phyloP scores from a whole-genome alignment of 208 protist genomes.

The Novymonas esmeraldas region DNA sequence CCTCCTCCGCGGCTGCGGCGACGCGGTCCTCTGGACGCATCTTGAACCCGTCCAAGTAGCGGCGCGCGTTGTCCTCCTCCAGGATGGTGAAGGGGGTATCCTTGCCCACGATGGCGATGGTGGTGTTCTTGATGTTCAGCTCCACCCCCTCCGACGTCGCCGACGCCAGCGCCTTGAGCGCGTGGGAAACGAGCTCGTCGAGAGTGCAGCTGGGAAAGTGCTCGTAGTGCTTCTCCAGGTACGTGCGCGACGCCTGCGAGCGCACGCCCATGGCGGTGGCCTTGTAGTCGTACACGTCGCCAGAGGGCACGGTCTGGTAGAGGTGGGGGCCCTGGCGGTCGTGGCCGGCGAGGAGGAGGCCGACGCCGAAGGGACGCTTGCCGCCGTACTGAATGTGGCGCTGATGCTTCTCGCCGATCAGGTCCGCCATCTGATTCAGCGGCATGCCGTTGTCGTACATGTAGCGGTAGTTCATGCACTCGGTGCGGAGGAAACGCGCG shows the following conservation, averaged over 20 bases:
- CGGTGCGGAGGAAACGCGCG: conserved; percentile 95
- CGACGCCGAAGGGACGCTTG: conserved; percentile 99
- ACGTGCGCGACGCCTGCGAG: conserved; percentile 98
- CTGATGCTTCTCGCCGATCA: conserved; percentile 95
- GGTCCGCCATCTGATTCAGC: conserved; percentile 75
- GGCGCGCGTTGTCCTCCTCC: conserved; percentile 80
- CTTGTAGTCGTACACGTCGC: conserved; percentile 98
- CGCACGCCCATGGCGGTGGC: conserved; percentile 98
- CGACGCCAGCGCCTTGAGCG: conserved; percentile 92
- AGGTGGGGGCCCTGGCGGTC: conserved; percentile 95
- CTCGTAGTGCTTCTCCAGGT: conserved; percentile 98
- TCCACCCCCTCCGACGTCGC: conserved; percentile 90
- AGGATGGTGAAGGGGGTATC: conserved; percentile 87
- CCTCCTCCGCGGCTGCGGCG: conserved; percentile 48
- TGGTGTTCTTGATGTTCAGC: conserved; percentile 93
- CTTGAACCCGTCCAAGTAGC: conserved; percentile 86
- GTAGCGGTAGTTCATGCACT: conserved; percentile 98
- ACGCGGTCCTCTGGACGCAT: conserved; percentile 82
- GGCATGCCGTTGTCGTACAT: conserved; percentile 83
- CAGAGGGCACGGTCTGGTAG: conserved; percentile 96
- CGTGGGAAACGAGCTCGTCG: conserved; percentile 94
- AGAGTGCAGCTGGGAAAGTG: conserved; percentile 85
- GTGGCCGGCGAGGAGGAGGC: conserved; percentile 97
- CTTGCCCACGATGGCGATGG: conserved; percentile 92
- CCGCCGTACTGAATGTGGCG: conserved; percentile 96